Conservation (phyloP, 768 basidiomycete species). For the Exsudoporus frostii region DNA sequence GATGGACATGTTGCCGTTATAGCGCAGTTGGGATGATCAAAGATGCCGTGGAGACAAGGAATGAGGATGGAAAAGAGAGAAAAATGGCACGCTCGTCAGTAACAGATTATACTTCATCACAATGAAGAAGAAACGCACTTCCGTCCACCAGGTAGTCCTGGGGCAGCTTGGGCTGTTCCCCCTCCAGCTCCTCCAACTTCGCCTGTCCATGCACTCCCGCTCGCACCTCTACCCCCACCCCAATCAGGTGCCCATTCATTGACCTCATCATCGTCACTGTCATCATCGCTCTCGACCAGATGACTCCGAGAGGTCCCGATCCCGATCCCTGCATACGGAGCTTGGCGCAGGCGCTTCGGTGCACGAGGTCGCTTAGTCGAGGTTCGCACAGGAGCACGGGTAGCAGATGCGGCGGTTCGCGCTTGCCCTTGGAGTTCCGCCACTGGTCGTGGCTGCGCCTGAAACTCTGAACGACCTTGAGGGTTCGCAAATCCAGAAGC, state of each 20-base stretch:
- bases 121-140: conserved; percentile 23
- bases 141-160: conserved; percentile 19
- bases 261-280: conserved; percentile 31
- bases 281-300: conserved; percentile 25
- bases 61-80: background rate
- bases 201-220: background rate
- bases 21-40: background rate
- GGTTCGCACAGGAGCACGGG: conserved; percentile 2
- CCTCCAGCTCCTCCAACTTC: conserved; percentile 6
- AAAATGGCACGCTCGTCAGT: conserved; percentile 10
- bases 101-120: background rate
- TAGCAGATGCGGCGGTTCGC: background rate
- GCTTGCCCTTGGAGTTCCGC: background rate
- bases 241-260: conserved; percentile 20
- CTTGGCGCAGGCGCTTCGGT: conserved; percentile 20
- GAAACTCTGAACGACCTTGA: background rate
- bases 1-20: background rate
- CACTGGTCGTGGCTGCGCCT: background rate
- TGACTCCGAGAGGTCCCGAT: background rate
- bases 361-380: conserved; percentile 22
- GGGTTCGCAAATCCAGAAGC: background rate
- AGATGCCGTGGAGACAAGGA: background rate
- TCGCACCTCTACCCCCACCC: background rate
- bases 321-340: background rate
- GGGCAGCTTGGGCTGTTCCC: conserved; percentile 1